phyloP scores from a whole-genome alignment of 2,329 filamentous ascomycete species.

The Ascochyta pisi region DNA sequence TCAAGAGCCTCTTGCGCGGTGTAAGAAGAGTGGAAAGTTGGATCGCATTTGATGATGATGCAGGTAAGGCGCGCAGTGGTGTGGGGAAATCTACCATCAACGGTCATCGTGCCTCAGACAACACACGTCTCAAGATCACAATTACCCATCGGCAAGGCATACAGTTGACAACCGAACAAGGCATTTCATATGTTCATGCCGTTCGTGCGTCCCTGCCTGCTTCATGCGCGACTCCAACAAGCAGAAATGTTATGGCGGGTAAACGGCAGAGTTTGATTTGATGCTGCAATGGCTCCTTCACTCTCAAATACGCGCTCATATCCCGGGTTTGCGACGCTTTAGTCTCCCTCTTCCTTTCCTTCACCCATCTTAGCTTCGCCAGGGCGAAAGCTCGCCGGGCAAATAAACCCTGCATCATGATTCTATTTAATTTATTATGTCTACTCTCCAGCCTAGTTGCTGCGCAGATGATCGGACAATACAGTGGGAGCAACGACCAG shows the following conservation, averaged over 20 bases:
- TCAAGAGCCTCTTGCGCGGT: no score
- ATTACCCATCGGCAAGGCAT: neutral
- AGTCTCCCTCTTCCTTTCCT: neutral
- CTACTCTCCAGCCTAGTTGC: slow-evolving; percentile 25
- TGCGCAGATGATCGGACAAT: slow-evolving; percentile 39
- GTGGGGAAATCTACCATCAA: neutral
- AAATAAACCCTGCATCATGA: slow-evolving; percentile 13
- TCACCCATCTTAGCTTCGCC: slow-evolving; percentile 3
- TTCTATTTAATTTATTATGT: slow-evolving; percentile 25
- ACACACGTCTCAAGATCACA: slow-evolving; percentile 24
- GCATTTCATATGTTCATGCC: neutral
- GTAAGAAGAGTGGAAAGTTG: no score
- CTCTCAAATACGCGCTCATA: slow-evolving; percentile 28
- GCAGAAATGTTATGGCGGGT: neutral
- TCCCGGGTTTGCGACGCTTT: slow-evolving; percentile 40
- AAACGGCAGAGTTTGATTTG: slow-evolving; percentile 15
- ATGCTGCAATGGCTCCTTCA: slow-evolving; percentile 21
- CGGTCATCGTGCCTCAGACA: slow-evolving; percentile 20
- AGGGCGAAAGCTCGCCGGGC: neutral
- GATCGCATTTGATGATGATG: no score
- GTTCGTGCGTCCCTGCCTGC: neutral
- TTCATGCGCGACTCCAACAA: neutral
- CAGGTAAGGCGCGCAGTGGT: no score
- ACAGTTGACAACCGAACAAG: neutral
- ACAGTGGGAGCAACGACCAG: slow-evolving; percentile 26